phyloP scores from a whole-genome alignment of 2,329 filamentous ascomycete genomes.

The Graphiopsis chlorocephala region DNA sequence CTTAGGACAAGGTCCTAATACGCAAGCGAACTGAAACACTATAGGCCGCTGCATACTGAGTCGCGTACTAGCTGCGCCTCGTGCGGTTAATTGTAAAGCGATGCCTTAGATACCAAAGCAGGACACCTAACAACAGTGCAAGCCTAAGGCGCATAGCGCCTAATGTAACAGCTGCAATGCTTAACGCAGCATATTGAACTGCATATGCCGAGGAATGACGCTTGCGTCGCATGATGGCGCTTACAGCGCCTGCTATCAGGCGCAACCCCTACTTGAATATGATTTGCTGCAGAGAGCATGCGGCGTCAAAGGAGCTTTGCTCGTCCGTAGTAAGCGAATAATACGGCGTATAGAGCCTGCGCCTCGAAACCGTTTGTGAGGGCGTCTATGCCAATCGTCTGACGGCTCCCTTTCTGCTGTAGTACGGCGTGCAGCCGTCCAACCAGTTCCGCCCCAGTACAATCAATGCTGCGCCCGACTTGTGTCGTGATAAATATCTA shows the following conservation, averaged over 20 bases:
- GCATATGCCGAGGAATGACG: no score
- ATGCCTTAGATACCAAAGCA: no score
- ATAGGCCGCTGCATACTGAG: no score
- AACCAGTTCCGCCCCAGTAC: background rate
- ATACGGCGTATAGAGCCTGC: background rate
- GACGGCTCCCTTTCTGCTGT: background rate
- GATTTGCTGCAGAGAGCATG: background rate
- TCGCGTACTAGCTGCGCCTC: no score
- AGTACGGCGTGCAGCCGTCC: background rate
- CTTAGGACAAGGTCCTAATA: no score
- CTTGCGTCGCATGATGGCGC: background rate
- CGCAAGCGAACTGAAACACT: no score
- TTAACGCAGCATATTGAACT: no score
- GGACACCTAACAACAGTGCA: no score
- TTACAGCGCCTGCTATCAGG: background rate
- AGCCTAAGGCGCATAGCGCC: no score
- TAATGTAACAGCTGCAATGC: no score
- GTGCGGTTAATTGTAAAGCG: no score
- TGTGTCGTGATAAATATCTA: background rate
- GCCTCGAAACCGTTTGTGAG: background rate
- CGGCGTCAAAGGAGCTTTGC: background rate
- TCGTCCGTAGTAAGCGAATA: background rate
- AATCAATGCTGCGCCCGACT: background rate
- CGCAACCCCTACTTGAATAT: background rate
- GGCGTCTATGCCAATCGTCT: background rate